These are phyloP conservation scores for Phytophthora brassicae DNA, from an alignment of 352 stramenopile genomes.

Conservation along the genomic window DNA sequence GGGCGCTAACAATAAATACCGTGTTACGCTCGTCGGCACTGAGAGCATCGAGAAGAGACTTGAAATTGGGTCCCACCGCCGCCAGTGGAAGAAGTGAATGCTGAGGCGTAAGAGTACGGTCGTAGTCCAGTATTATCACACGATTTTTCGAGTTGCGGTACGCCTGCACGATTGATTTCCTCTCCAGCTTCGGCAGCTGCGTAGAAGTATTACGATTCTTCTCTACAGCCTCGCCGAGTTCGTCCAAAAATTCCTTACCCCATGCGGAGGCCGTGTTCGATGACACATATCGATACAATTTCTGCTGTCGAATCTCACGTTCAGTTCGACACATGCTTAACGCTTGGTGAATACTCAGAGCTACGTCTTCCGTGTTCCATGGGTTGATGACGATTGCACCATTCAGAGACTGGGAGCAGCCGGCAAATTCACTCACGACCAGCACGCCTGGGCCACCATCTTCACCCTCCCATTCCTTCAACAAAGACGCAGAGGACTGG, in stretches of 20 bases:
- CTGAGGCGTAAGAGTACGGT: constrained; percentile 80
- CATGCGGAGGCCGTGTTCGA: constrained; percentile 84
- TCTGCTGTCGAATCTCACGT: constrained; percentile 86
- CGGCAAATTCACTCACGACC: constrained; percentile 89
- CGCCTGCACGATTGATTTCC: constrained; percentile 53
- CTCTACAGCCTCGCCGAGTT: constrained; percentile 61
- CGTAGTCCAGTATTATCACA: constrained; percentile 89
- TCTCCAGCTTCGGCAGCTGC: constrained; percentile 64
- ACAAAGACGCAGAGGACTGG: constrained; percentile 38
- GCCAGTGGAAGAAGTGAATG: constrained; percentile 79
- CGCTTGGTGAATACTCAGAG: constrained; percentile 77
- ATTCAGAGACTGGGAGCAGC: constrained; percentile 84
- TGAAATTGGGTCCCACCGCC: constrained; percentile 76
- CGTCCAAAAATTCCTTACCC: constrained; percentile 80
- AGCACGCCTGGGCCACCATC: constrained; percentile 82
- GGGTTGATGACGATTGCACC: constrained; percentile 88
- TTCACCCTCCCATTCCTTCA: constrained; percentile 80
- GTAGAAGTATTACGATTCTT: constrained; percentile 56
- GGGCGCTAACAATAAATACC: constrained; percentile 74
- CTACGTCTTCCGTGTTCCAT: constrained; percentile 87
- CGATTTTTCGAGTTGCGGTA: constrained; percentile 77
- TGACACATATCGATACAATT: constrained; percentile 88
- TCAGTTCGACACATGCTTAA: constrained; percentile 84
- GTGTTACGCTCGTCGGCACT: constrained; percentile 69
- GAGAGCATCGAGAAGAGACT: constrained; percentile 69